A percentile compares a stretch with the other conserved stretches of the same genome.
phyloP scores from a whole-genome alignment of 1,284 basidiomycete species.

The Heimioporus retisporus region DNA sequence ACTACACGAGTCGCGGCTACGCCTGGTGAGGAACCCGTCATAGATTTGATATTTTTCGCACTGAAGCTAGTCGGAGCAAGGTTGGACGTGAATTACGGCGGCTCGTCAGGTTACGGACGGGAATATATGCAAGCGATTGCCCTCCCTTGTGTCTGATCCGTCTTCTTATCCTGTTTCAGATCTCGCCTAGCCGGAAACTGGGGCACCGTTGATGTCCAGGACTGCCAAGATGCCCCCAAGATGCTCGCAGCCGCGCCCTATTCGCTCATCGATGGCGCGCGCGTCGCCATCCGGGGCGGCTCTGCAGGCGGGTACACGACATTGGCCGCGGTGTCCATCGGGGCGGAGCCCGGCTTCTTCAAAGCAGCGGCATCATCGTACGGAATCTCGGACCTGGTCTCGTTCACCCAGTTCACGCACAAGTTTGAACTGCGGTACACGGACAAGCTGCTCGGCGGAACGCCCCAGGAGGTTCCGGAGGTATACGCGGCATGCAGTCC shows the following conservation, averaged over 20 bases:
- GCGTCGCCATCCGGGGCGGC: constrained; percentile 68
- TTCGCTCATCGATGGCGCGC: constrained; percentile 47
- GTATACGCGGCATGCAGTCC: constrained; percentile 42
- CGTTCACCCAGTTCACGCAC: constrained; percentile 67
- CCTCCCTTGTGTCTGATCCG: not conserved
- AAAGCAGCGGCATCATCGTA: constrained; percentile 51
- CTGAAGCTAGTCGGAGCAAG: constrained; percentile 19
- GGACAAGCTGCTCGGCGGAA: constrained; percentile 67
- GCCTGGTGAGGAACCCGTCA: constrained; percentile 35
- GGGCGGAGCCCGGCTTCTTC: constrained; percentile 48
- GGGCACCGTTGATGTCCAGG: constrained; percentile 43
- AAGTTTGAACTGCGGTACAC: constrained; percentile 75
- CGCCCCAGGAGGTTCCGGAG: constrained; percentile 35
- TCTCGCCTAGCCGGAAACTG: constrained; percentile 39
- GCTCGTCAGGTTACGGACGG: constrained; percentile 39
- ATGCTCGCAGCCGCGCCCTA: constrained; percentile 33
- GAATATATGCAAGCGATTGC: not conserved
- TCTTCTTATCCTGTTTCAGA: constrained; percentile 24
- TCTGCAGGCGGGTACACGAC: constrained; percentile 74
- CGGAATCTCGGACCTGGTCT: constrained; percentile 65
- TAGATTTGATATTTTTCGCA: not conserved
- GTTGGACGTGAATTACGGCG: constrained; percentile 45
- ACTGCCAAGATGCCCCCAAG: constrained; percentile 38
- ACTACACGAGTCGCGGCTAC: constrained; percentile 47
- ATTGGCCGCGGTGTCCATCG: constrained; percentile 56